These are phyloP conservation scores for Hericium erinaceus DNA, from an alignment of 768 basidiomycete species.

Conservation along the genomic window DNA sequence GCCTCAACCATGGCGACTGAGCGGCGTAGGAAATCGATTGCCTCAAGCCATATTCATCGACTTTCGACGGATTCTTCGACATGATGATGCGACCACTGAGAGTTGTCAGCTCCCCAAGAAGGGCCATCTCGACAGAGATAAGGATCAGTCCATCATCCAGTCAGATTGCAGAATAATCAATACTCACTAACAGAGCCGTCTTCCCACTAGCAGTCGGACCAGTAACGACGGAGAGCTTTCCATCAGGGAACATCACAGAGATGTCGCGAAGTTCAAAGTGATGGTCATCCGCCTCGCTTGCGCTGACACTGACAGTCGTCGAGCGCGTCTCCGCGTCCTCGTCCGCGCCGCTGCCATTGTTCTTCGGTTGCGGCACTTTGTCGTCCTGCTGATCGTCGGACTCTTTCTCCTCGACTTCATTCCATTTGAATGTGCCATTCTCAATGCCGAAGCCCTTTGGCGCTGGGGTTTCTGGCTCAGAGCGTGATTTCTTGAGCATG, in stretches of 20 bases:
- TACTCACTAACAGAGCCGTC: conserved; percentile 60
- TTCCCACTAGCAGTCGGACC: conserved; percentile 81
- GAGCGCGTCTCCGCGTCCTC: neutral
- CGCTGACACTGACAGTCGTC: neutral
- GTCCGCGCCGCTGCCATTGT: neutral
- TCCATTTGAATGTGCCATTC: conserved; percentile 49
- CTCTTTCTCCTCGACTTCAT: conserved; percentile 35
- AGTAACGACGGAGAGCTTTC: conserved; percentile 60
- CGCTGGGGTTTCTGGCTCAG: conserved; percentile 13
- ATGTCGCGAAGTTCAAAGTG: conserved; percentile 64
- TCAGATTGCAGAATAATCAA: neutral
- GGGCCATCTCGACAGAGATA: conserved; percentile 40
- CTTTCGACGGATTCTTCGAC: conserved; percentile 51
- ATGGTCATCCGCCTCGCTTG: conserved; percentile 25
- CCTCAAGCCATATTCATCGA: conserved; percentile 54
- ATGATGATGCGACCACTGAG: conserved; percentile 49
- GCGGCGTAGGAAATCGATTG: conserved; percentile 40
- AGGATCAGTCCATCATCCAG: neutral
- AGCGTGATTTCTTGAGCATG: conserved; percentile 33
- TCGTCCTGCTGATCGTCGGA: conserved; percentile 16
- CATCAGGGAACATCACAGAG: conserved; percentile 60
- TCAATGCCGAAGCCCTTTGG: conserved; percentile 36
- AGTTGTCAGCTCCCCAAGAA: conserved; percentile 64
- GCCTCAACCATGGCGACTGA: conserved; percentile 38
- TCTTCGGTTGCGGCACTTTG: neutral